A percentile compares a stretch with the other conserved stretches of the same genome.
These are phyloP conservation scores for Saccharomycopsis schoenii DNA, from an alignment of 805 yeast species.

Conservation along the genomic window DNA sequence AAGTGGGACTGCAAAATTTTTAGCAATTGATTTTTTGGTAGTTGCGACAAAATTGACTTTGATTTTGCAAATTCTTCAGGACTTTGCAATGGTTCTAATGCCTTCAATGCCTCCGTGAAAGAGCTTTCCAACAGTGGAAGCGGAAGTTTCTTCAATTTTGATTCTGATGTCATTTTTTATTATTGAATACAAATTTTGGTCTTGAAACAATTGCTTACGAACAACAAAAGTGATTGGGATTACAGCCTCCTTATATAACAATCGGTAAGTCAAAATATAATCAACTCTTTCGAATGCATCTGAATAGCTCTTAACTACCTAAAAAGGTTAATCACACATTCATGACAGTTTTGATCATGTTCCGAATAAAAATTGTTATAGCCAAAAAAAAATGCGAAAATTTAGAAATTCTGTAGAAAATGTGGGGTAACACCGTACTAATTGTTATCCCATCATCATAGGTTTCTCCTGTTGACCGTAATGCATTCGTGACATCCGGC, in stretches of 20 bases:
- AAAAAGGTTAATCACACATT: neutral
- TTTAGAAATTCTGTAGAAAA: neutral
- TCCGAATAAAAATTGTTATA: neutral
- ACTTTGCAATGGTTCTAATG: conserved; percentile 51
- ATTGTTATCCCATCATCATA: neutral
- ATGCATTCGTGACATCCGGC: neutral
- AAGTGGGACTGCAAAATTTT: conserved; percentile 45
- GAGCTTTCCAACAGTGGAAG: conserved; percentile 49
- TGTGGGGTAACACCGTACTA: neutral
- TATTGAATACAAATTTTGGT: neutral
- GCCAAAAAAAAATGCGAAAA: too few relatives aligned
- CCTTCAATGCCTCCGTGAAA: conserved; percentile 39
- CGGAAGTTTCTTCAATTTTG: conserved; percentile 32
- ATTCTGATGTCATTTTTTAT: neutral
- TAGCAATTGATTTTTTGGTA: conserved; percentile 34
- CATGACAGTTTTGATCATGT: neutral
- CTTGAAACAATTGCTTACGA: too few relatives aligned
- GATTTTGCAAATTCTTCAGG: conserved; percentile 41
- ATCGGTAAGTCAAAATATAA: too few relatives aligned
- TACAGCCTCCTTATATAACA: too few relatives aligned
- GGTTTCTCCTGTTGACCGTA: neutral
- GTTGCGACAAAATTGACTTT: conserved; percentile 34
- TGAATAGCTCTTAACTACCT: neutral
- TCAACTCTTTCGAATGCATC: too few relatives aligned
- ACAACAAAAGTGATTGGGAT: too few relatives aligned